A percentile compares a stretch with the other conserved stretches of the same genome.
These are phyloP conservation scores for Salix brachista DNA, from an alignment of 345 rosid species.

Conservation along the genomic window DNA sequence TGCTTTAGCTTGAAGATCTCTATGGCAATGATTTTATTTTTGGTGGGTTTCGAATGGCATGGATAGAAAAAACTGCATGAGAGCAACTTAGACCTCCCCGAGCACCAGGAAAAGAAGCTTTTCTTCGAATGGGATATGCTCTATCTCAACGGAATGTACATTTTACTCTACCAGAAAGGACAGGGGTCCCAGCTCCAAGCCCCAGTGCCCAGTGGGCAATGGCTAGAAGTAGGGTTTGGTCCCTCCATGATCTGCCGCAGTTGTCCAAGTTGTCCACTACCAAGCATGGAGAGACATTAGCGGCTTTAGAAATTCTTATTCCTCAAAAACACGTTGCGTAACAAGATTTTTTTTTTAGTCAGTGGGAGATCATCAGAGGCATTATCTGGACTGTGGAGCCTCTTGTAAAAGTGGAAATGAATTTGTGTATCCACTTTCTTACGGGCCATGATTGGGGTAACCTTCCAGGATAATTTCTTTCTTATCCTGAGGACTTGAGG, in stretches of 20 bases:
- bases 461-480: not conserved
- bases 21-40: not conserved
- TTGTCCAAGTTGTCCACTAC: constrained; percentile 1
- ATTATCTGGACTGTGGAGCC: not conserved
- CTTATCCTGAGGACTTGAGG: not conserved
- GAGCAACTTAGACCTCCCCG: not conserved
- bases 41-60: not conserved
- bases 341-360: not conserved
- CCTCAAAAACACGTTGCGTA: not conserved
- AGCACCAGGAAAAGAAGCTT: not conserved
- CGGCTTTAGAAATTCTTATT: not conserved
- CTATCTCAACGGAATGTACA: not conserved
- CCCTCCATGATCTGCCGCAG: not conserved
- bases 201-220: not conserved
- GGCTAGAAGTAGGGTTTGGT: constrained; percentile 3
- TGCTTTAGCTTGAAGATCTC: not conserved
- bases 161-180: not conserved
- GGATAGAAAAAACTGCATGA: not conserved
- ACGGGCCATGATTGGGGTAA: not conserved
- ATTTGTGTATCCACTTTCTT: not conserved
- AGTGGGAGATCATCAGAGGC: not conserved
- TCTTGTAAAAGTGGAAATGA: not conserved
- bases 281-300: not conserved
- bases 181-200: constrained; percentile 4
- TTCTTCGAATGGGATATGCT: not conserved